Evolutionary conservation across 495 filamentous ascomycete species (phyloP).

Genomic region (Daldinia concentrica): DNA sequence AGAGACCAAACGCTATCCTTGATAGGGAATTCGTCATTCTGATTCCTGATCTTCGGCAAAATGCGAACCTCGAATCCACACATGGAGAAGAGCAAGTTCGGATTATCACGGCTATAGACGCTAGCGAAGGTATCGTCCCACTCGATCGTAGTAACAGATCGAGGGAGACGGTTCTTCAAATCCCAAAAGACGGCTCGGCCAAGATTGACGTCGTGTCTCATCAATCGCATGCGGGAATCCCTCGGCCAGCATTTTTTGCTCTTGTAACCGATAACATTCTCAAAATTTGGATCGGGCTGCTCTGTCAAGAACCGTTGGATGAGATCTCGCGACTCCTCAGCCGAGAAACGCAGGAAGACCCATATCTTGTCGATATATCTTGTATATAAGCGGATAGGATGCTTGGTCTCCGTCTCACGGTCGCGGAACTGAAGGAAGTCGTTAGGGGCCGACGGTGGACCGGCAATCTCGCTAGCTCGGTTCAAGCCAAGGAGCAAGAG

Average conservation of each 20-base stretch:
- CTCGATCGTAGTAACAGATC: slow-evolving; percentile 95
- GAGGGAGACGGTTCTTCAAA: slow-evolving; percentile 93
- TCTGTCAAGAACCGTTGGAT: slow-evolving; percentile 98
- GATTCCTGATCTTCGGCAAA: slow-evolving; percentile 92
- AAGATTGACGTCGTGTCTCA: slow-evolving; percentile 99
- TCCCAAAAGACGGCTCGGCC: slow-evolving; percentile 99
- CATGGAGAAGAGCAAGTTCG: slow-evolving; percentile 98
- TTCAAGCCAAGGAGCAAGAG: slow-evolving; percentile 91
- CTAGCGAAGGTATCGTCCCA: slow-evolving; percentile 99
- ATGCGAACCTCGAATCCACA: slow-evolving; percentile 98
- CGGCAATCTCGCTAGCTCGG: slow-evolving; percentile 95
- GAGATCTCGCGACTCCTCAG: slow-evolving; percentile 93
- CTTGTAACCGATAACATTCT: slow-evolving; percentile 98
- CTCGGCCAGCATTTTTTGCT: slow-evolving; percentile 99
- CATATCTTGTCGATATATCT: slow-evolving; percentile 98
- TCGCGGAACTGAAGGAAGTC: slow-evolving; percentile 99
- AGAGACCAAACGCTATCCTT: slow-evolving; percentile 99
- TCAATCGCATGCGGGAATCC: slow-evolving; percentile 96
- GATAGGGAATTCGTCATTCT: slow-evolving; percentile 94
- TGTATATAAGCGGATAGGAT: slow-evolving; percentile 96
- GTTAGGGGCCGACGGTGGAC: slow-evolving; percentile 94
- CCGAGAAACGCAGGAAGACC: slow-evolving; percentile 94
- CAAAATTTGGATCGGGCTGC: slow-evolving; percentile 98
- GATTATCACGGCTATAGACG: slow-evolving; percentile 98
- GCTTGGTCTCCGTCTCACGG: slow-evolving; percentile 85